phyloP scores from a whole-genome alignment of 169 alveolate genomes.

The Theileria annulata region DNA sequence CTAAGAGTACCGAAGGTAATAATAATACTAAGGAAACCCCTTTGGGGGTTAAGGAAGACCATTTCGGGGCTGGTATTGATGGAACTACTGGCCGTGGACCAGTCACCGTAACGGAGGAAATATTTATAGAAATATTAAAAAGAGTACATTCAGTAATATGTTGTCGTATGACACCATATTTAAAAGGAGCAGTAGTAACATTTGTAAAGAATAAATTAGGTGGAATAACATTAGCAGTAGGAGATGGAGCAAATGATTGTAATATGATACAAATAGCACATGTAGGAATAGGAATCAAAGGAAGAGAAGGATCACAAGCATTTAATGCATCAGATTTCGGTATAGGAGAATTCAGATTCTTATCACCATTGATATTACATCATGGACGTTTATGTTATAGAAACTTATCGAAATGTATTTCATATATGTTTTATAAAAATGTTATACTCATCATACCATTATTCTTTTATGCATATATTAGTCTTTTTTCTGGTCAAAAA shows the following conservation, averaged over 20 bases:
- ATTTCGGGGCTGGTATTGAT: not conserved
- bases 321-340: conserved; percentile 88
- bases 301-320: conserved; percentile 96
- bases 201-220: conserved; percentile 27
- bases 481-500: conserved; percentile 92
- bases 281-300: conserved; percentile 96
- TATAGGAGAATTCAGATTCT: conserved; percentile 83
- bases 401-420: conserved; percentile 90
- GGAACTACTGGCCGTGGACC: too few relatives aligned
- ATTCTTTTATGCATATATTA: conserved; percentile 88
- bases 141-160: conserved; percentile 51
- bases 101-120: not conserved
- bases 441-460: conserved; percentile 92
- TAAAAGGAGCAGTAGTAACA: conserved; percentile 48
- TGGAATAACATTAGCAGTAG: conserved; percentile 81
- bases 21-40: too few relatives aligned
- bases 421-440: conserved; percentile 96
- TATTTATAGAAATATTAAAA: conserved; percentile 32
- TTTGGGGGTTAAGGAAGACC: not conserved
- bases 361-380: conserved; percentile 81
- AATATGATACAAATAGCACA: conserved; percentile 98
- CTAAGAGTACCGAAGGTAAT: not conserved
- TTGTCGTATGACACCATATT: conserved; percentile 65
- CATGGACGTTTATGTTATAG: conserved; percentile 91
- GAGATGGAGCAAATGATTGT: conserved; percentile 99